Base-by-base conservation (phyloP, 805 yeast genomes). In the Nakazawaea holstii region DNA sequence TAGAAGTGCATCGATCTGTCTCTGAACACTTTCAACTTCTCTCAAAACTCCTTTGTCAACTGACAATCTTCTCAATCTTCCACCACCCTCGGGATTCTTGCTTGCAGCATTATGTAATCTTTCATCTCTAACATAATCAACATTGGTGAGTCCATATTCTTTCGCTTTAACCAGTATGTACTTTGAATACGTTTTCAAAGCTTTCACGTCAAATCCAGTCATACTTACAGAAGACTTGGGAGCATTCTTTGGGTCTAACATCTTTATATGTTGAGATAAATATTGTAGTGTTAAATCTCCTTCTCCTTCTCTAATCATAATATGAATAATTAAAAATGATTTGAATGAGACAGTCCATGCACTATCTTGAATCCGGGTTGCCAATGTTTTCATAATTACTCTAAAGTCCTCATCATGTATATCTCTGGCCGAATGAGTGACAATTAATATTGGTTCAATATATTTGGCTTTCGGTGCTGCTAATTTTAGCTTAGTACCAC, bases 391-490 rank as follows among this genome's bases (percentile, higher is more conserved):
- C 80, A 91, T 81, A 33, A 91, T 83, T 17, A 82, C 78, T 49
- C 72, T 71, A 57, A 92, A 82, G 54, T 87, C 77, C 15, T 76
- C 81, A 37, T 59, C 55, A 50, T 69, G 74, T 30, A 76, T 76
- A 43, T 73, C 71, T 24, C 50, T 31, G 35, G 50, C 50, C 8
- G 47, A 43, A 43, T 76, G 73, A 1, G 90, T 84, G 28, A 85
- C 73, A 73, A 81, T 74, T 30, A 94, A 72, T 45, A 94, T 88
- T 1, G 98, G 98, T 68, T 92, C 98, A 45, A 94, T 81, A 62
- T 94, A 94, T 64, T 94, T 94, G 35, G 95, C 85, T 67, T 94
- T 94, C 6, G 99, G 99, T n/a, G 98, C 96, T 9, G 98, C 98
- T 68, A 88, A 77, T 56, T 82, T 82, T 31, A 81, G 73, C 63